Conservation (phyloP, 257 asterid species). For the Apocynum venetum region DNA sequence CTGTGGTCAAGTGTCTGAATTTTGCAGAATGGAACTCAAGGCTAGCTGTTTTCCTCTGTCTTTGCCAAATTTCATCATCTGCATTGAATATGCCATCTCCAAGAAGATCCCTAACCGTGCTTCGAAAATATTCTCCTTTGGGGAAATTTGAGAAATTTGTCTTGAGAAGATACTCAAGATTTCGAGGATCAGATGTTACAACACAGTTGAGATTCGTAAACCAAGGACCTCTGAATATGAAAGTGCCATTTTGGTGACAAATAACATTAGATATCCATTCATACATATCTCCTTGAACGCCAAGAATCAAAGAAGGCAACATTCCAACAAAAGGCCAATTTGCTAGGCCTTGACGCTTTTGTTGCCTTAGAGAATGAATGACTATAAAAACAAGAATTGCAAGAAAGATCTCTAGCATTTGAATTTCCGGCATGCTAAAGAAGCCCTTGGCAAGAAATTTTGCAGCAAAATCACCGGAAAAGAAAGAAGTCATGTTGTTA, state of each 20-base stretch:
- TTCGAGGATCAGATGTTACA: constrained; percentile 73
- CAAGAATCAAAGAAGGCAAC: constrained; percentile 74
- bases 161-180: constrained; percentile 78
- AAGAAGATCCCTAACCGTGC: constrained; percentile 60
- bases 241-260: constrained; percentile 54
- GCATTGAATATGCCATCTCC: constrained; percentile 92
- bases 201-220: constrained; percentile 80
- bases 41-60: constrained; percentile 83
- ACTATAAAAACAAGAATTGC: constrained; percentile 49
- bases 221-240: constrained; percentile 73
- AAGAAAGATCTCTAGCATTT: constrained; percentile 49
- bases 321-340: constrained; percentile 85
- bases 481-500: constrained; percentile 12
- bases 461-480: neutral
- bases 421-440: constrained; percentile 44
- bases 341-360: constrained; percentile 48
- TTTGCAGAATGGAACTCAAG: constrained; percentile 78
- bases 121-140: constrained; percentile 63
- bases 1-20: constrained; percentile 62
- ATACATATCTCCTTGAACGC: constrained; percentile 50
- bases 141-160: constrained; percentile 75
- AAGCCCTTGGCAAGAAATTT: constrained; percentile 8
- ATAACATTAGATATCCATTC: constrained; percentile 75
- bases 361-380: constrained; percentile 45
- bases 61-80: constrained; percentile 67